Base-by-base conservation (phyloP, 1,284 basidiomycete species). In the Rugosomyces carneus region DNA sequence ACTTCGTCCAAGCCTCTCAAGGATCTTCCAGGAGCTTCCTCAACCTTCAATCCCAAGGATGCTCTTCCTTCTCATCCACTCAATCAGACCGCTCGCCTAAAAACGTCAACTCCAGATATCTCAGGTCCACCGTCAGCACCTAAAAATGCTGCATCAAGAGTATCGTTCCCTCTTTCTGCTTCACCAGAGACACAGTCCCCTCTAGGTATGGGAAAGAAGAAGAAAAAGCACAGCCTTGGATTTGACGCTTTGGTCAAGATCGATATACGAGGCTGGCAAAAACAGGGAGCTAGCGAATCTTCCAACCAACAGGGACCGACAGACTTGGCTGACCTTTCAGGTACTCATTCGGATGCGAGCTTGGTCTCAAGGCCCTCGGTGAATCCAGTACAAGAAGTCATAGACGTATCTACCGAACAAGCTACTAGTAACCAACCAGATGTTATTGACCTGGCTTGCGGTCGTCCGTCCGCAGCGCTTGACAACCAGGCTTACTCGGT, bases 261-360 rank as follows among this genome's bases (percentile, higher is more conserved):
- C 34, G 67, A 69, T 49, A 37, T 67, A 4, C 50, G 63, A 44
- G 57, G 57, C n/a, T 54, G 63, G 23, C 54, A 59, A 39, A 60
- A 59, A 43, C 55, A 60, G 40, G 51, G 40, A n/a, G 32, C 44
- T 42, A 48, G 47, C 20, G 45, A 16, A 21, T 26, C 40, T 19
- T 21, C 18, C n/a, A 18, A 52, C 8, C 50, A 53, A 19, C 34
- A 34, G 23, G 53, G 53, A 35, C 31, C 40, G 7, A 37, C 44
- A 29, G 49, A 50, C 34, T 35, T 39, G n/a, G 6, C 15, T 3
- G 31, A 15, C 6, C 1, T 16, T 16, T 15, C 31, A 13, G 8
- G 15, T 16, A 8, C n/a, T 16, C 13, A 34, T 15, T 8, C 15
- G 13, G n/a, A 3, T 34, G 13, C n/a, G 3, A 34, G 3, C n/a